Evolutionary conservation across 2,329 filamentous ascomycete species (phyloP).

Genomic region (Phaeoacremonium minimum): DNA sequence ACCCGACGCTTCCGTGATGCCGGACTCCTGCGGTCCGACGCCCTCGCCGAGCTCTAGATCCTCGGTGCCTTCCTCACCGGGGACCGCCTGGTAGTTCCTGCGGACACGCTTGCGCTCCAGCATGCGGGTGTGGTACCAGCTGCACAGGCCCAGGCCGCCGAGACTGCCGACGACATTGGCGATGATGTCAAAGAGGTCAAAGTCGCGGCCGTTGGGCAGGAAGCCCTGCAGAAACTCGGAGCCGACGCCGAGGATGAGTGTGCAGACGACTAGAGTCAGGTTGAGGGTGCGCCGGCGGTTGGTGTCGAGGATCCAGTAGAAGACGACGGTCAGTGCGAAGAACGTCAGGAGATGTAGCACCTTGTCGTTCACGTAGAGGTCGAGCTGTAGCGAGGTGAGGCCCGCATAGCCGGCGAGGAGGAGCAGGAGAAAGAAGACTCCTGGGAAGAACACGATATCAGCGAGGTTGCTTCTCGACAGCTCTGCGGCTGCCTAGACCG

Average conservation of each 20-base stretch:
- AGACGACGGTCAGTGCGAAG: constrained; percentile 79
- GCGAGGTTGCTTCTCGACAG: too few relatives aligned
- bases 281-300: constrained; percentile 80
- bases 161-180: constrained; percentile 82
- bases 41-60: constrained; percentile 76
- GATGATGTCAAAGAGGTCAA: constrained; percentile 79
- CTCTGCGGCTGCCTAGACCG: too few relatives aligned
- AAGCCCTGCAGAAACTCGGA: constrained; percentile 73
- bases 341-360: constrained; percentile 82
- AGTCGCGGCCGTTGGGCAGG: constrained; percentile 66
- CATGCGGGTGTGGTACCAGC: constrained; percentile 95
- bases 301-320: constrained; percentile 97
- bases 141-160: constrained; percentile 67
- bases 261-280: constrained; percentile 77
- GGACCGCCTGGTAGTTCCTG: constrained; percentile 67
- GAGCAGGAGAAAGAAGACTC: constrained; percentile 65
- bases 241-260: constrained; percentile 63
- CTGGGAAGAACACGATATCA: too few relatives aligned
- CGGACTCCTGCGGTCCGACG: constrained; percentile 55
- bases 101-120: constrained; percentile 76
- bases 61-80: constrained; percentile 51
- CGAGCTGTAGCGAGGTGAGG: constrained; percentile 60
- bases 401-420: constrained; percentile 75
- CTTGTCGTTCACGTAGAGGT: constrained; percentile 75
- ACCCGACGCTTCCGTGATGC: constrained; percentile 40